Conservation (phyloP, 2,329 filamentous ascomycete species). For the Botrytis squamosa region DNA sequence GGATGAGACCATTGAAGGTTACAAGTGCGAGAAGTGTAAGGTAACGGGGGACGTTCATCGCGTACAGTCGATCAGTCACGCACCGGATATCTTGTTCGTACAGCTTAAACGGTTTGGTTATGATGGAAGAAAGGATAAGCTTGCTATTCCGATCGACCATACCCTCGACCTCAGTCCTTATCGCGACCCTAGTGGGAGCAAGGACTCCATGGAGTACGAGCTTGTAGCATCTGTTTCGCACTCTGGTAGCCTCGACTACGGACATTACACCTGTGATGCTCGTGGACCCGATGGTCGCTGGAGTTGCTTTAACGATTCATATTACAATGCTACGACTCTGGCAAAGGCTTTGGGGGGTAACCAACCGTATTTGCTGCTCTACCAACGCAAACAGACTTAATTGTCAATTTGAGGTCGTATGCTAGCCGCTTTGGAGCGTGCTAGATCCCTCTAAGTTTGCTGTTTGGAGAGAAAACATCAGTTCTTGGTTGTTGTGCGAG, state of each 20-base stretch:
- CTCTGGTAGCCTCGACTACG: slow-evolving; percentile 24
- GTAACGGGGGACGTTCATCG: slow-evolving; percentile 24
- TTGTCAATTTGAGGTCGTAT: slow-evolving; percentile 8
- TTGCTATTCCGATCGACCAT: slow-evolving; percentile 28
- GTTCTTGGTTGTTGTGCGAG: slow-evolving; percentile 8
- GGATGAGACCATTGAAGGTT: slow-evolving; percentile 30
- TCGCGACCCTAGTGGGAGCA: slow-evolving; percentile 20
- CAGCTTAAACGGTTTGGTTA: slow-evolving; percentile 36
- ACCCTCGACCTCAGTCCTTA: slow-evolving; percentile 33
- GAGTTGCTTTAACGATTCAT: slow-evolving; percentile 31
- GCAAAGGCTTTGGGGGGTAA: slow-evolving; percentile 17
- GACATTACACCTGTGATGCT: slow-evolving; percentile 34
- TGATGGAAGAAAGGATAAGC: slow-evolving; percentile 28
- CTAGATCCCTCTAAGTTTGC: slow-evolving; percentile 13
- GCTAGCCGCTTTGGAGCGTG: neutral
- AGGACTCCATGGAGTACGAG: slow-evolving; percentile 32
- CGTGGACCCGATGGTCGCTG: slow-evolving; percentile 29
- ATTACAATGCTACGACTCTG: slow-evolving; percentile 32
- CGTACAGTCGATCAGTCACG: slow-evolving; percentile 28
- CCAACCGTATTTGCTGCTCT: slow-evolving; percentile 20
- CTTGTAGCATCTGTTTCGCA: slow-evolving; percentile 39
- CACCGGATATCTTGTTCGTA: slow-evolving; percentile 34
- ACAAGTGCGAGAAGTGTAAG: slow-evolving; percentile 34
- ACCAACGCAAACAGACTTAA: slow-evolving; percentile 19
- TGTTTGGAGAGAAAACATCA: neutral